phyloP scores from a whole-genome alignment of 768 basidiomycete species.

The Boletus reticulatus region DNA sequence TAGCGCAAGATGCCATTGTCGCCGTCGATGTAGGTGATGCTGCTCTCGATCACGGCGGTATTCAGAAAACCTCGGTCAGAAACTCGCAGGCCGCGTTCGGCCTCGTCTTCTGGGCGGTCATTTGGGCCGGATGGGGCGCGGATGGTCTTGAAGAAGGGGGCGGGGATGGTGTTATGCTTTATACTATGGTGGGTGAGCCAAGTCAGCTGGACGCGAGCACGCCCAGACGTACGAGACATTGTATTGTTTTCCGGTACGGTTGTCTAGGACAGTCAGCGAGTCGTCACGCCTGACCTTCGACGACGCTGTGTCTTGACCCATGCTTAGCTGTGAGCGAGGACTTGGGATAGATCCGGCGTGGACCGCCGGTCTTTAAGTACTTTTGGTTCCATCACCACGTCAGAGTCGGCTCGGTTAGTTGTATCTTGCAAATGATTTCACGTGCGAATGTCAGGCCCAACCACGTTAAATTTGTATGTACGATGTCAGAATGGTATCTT shows the following conservation, averaged over 20 bases:
- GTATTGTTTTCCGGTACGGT: slow-evolving; percentile 80
- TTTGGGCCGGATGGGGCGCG: slow-evolving; percentile 53
- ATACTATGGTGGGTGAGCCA: slow-evolving; percentile 48
- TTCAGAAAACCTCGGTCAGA: slow-evolving; percentile 81
- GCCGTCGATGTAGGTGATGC: slow-evolving; percentile 91
- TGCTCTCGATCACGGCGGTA: slow-evolving; percentile 74
- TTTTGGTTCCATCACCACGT: neutral
- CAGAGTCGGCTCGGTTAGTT: slow-evolving; percentile 1
- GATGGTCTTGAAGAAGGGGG: slow-evolving; percentile 79
- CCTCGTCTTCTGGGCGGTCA: slow-evolving; percentile 80
- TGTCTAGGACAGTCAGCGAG: slow-evolving; percentile 70
- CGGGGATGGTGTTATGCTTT: slow-evolving; percentile 72
- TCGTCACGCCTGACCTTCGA: slow-evolving; percentile 20
- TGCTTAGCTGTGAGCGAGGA: neutral
- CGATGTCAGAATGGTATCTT: slow-evolving; percentile 23
- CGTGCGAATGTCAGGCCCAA: neutral
- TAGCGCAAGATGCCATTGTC: slow-evolving; percentile 82
- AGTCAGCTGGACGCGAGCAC: neutral
- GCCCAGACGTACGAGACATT: slow-evolving; percentile 59
- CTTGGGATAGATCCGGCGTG: neutral
- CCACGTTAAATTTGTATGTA: too few species aligned
- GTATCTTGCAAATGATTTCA: neutral
- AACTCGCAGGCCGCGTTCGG: slow-evolving; percentile 76
- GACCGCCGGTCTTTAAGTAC: slow-evolving; percentile 1
- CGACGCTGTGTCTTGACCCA: slow-evolving; percentile 26